A percentile compares a stretch with the other conserved stretches of the same genome.
phyloP scores from a whole-genome alignment of 225 moss, liverwort and hornwort genomes.

The Antitrichia curtipendula region DNA sequence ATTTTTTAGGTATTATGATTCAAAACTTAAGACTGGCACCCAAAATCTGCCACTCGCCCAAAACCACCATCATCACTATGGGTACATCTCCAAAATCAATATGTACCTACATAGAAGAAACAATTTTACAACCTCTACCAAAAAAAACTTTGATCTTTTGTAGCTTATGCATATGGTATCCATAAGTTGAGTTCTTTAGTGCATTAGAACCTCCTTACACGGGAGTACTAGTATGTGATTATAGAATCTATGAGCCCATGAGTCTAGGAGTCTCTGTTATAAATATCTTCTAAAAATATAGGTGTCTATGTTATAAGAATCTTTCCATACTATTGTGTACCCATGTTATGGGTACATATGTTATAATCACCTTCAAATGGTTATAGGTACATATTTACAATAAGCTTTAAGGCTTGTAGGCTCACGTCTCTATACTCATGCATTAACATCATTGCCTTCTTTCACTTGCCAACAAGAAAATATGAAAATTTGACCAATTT shows the following conservation, averaged over 20 bases:
- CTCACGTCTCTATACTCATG: too few relatives aligned
- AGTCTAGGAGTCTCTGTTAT: too few relatives aligned
- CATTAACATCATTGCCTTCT: too few relatives aligned
- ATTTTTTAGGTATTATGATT: background rate
- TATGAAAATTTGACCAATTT: background rate
- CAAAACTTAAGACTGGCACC: background rate
- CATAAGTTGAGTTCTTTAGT: accelerated
- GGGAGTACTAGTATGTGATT: too few relatives aligned
- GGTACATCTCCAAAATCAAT: background rate
- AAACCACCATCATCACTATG: accelerated
- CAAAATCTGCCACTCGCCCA: accelerated
- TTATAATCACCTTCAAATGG: too few relatives aligned
- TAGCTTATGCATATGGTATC: background rate
- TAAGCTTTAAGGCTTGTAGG: too few relatives aligned
- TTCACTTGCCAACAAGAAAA: background rate
- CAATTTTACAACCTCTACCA: accelerated
- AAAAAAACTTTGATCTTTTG: background rate
- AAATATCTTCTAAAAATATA: too few relatives aligned
- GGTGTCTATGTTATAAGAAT: too few relatives aligned
- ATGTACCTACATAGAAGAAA: background rate
- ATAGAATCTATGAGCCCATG: too few relatives aligned
- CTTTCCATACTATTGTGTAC: too few relatives aligned
- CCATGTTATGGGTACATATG: too few relatives aligned
- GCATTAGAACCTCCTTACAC: accelerated
- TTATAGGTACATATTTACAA: too few relatives aligned